These are phyloP conservation scores for Endoconidiophora polonica DNA, from an alignment of 2,329 filamentous ascomycete species.

Conservation along the genomic window DNA sequence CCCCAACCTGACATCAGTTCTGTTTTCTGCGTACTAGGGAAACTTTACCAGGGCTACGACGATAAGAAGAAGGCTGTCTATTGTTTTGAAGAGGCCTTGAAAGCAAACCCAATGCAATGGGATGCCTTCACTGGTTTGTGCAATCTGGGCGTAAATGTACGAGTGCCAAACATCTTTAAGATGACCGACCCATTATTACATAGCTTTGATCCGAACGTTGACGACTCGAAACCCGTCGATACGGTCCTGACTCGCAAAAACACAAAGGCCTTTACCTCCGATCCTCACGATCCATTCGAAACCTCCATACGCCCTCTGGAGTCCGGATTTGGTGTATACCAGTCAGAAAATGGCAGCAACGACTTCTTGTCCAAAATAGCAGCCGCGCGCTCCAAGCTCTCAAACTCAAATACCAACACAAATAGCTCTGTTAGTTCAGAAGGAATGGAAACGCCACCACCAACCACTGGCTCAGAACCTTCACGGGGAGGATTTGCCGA, in stretches of 20 bases:
- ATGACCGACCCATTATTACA: slow-evolving; percentile 39
- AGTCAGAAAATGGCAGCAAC: slow-evolving; percentile 11
- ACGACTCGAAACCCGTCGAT: slow-evolving; percentile 10
- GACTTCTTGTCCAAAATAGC: slow-evolving; percentile 41
- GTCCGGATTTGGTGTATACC: slow-evolving; percentile 11
- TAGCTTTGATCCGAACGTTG: slow-evolving; percentile 24
- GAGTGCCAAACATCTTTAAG: slow-evolving; percentile 75
- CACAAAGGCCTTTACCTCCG: slow-evolving; percentile 5
- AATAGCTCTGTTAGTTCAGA: slow-evolving; percentile 30
- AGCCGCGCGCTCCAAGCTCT: slow-evolving; percentile 30
- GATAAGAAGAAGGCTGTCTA: slow-evolving; percentile 68
- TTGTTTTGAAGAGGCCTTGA: slow-evolving; percentile 76
- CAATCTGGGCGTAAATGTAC: slow-evolving; percentile 68
- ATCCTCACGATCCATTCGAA: slow-evolving; percentile 35
- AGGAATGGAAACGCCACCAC: slow-evolving; percentile 43
- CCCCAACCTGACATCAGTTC: slow-evolving; percentile 69
- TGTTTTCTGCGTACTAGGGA: slow-evolving; percentile 69
- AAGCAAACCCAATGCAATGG: slow-evolving; percentile 93
- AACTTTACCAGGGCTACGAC: slow-evolving; percentile 70
- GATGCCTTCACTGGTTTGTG: slow-evolving; percentile 84
- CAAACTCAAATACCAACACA: slow-evolving; percentile 12
- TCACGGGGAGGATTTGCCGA: slow-evolving; percentile 19
- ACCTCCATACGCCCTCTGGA: slow-evolving; percentile 3
- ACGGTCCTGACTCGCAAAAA: slow-evolving; percentile 12
- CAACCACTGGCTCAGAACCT: slow-evolving; percentile 10